Evolutionary conservation across 1,284 basidiomycete genomes (phyloP).

Genomic region (Afroboletus lepidellus): DNA sequence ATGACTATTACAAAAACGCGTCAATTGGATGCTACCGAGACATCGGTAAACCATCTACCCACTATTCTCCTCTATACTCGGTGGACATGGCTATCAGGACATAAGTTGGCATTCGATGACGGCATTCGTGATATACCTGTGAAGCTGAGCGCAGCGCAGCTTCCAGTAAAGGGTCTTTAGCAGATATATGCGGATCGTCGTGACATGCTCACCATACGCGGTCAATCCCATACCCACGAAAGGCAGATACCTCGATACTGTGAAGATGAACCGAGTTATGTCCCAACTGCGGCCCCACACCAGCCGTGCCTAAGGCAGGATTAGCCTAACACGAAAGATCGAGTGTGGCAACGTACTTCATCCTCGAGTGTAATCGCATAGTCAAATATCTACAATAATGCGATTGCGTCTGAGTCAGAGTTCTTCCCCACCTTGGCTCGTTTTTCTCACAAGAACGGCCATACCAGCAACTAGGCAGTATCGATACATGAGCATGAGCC

Average conservation of each 20-base stretch:
- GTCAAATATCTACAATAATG: slow-evolving; percentile 2
- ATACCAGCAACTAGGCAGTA: slow-evolving; percentile 18
- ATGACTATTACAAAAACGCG: slow-evolving; percentile 8
- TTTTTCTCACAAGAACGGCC: slow-evolving; percentile 10
- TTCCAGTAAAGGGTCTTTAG: slow-evolving; percentile 1
- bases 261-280: no score
- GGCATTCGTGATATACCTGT: slow-evolving; percentile 1
- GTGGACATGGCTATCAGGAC: slow-evolving; percentile 1
- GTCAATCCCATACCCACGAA: no score
- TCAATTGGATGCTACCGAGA: neutral
- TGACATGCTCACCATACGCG: no score
- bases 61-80: slow-evolving; percentile 5
- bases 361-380: no score
- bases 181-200: neutral
- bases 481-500: no score
- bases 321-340: neutral
- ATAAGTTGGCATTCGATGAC: neutral
- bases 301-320: slow-evolving; percentile 10
- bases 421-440: no score
- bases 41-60: neutral
- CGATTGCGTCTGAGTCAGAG: neutral
- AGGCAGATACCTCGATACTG: no score
- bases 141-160: slow-evolving; percentile 9
- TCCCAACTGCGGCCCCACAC: slow-evolving; percentile 22
- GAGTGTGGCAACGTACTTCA: neutral